phyloP scores from a whole-genome alignment of 1,139 yeast species.

The Scheffersomyces cryptocercus region DNA sequence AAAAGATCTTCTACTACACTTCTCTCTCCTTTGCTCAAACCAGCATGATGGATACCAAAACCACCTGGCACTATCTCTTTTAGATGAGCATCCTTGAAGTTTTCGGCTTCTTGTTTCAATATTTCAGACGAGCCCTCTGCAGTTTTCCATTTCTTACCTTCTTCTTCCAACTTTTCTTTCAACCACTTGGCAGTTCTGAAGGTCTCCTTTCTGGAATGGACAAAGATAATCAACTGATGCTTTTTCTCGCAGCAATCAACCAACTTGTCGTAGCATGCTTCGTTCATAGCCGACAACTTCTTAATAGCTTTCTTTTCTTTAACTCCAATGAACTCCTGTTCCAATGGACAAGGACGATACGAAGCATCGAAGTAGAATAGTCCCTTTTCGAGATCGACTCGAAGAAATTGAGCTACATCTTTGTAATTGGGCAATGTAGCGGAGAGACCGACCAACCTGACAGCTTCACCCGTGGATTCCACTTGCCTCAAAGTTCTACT shows the following conservation, averaged over 20 bases:
- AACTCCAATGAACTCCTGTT: conserved; percentile 85
- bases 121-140: conserved; percentile 66
- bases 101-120: conserved; percentile 61
- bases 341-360: conserved; percentile 89
- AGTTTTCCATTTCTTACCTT: conserved; percentile 50
- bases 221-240: conserved; percentile 85
- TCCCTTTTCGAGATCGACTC: conserved; percentile 61
- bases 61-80: conserved; percentile 68
- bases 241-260: conserved; percentile 57
- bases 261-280: conserved; percentile 85
- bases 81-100: conserved; percentile 54
- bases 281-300: conserved; percentile 80
- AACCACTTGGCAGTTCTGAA: conserved; percentile 79
- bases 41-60: conserved; percentile 95
- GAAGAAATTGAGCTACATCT: conserved; percentile 82
- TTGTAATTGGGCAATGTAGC: conserved; percentile 91
- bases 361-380: conserved; percentile 79
- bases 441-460: conserved; percentile 81
- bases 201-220: conserved; percentile 93
- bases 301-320: conserved; percentile 84
- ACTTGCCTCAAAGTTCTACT: conserved; percentile 63
- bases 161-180: conserved; percentile 59
- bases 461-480: conserved; percentile 44
- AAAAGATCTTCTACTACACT: conserved; percentile 80
- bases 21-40: conserved; percentile 73